Evolutionary conservation across 2,329 filamentous ascomycete species (phyloP), one percentile per base, ranked within the genome.

Genomic region (Penicillium sp.): DNA sequence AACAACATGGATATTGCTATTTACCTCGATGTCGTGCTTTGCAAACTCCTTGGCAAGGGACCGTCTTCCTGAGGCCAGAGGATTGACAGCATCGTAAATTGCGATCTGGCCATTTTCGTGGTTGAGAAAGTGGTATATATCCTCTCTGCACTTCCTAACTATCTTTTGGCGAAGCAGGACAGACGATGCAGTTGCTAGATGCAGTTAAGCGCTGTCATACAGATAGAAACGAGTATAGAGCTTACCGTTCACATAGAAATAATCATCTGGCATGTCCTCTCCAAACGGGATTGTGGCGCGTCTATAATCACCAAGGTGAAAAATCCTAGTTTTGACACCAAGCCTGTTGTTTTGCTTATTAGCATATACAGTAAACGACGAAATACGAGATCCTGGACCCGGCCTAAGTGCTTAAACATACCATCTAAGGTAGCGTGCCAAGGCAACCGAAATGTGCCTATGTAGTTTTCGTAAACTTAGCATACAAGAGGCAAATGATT

Each of bases 81-180:
- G 90, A 58, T 98, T 98, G 13, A 98, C 94, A 18, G 94, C 93
- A 67, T 98, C 93, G 63, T 97, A 98, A 45, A 98, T 97, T 40
- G 93, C 93, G 39, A 98, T 91, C 62, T 98, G 93, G 9, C 93
- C 93, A 56, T 97, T 97, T 60, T 97, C 93, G 54, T 96, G 86
- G 58, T 97, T 94, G 30, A 98, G 73, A 75, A 95, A 98, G 39
- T 86, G 84, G 60, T 96, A 95, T 41, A 98, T 96, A 59, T 98
- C 93, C 62, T 97, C 90, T 43, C 93, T 83, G 56, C 93, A 98
- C 64, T 94, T 94, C 70, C 96, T 95, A 14, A 98, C 75, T 37
- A 98, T 98, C 73, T 96, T 96, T 66, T 97, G 93, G 21, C 93
- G 83, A 34, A 98, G 73, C 51, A 97, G 81, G n/a, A 97, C 86